Conservation (phyloP, 495 filamentous ascomycete species). For the Aspergillus mulundensis region DNA sequence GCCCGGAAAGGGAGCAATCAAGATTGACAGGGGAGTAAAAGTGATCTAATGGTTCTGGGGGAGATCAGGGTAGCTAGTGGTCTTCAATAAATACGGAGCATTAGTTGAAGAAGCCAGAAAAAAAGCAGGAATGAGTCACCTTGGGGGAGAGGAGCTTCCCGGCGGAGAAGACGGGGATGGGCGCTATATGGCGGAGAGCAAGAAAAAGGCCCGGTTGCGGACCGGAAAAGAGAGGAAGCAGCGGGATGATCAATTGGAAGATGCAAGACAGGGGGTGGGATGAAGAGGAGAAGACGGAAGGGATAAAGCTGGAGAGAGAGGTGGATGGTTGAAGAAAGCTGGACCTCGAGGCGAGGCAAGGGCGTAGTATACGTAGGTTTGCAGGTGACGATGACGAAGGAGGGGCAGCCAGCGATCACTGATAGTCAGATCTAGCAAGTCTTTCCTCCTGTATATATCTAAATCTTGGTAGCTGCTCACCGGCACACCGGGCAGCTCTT, state of each 20-base stretch:
- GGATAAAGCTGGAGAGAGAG: neutral
- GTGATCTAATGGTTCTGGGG: conserved; percentile 7
- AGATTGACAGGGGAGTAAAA: conserved; percentile 13
- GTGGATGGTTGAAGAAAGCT: neutral
- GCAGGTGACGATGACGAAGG: conserved; percentile 4
- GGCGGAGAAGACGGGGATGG: conserved; percentile 10
- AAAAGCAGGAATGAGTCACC: conserved; percentile 16
- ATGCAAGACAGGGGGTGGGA: neutral
- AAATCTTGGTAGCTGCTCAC: conserved; percentile 10
- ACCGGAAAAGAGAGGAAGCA: conserved; percentile 18
- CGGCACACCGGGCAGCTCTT: conserved; percentile 22
- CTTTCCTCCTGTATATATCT: neutral
- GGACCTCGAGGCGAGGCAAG: neutral
- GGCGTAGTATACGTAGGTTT: neutral
- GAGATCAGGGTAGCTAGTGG: conserved; percentile 2
- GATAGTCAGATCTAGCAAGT: neutral
- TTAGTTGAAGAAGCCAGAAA: conserved; percentile 11
- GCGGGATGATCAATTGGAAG: conserved; percentile 12
- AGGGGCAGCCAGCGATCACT: neutral
- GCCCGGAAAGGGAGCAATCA: conserved; percentile 11
- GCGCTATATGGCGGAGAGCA: conserved; percentile 9
- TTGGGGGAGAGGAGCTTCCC: conserved; percentile 18
- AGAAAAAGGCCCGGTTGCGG: conserved; percentile 27
- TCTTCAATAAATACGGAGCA: neutral
- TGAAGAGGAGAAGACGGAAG: neutral